Conservation (phyloP, 371 early-diverging fungal species). For the Batkoa obscura region DNA sequence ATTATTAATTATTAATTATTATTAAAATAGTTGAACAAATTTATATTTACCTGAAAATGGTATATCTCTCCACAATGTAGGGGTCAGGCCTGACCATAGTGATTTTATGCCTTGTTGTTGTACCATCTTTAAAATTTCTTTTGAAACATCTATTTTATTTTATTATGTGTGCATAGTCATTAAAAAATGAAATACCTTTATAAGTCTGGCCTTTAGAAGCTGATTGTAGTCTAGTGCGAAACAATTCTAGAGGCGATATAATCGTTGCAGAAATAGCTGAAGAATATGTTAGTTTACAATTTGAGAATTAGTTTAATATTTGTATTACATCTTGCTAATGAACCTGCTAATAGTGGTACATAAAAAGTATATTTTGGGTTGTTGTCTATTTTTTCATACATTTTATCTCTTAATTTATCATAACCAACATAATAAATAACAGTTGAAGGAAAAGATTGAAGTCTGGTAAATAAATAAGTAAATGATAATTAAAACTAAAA, state of each 20-base stretch:
- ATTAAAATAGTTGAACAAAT: neutral
- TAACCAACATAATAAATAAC: constrained; percentile 89
- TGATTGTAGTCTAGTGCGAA: constrained; percentile 77
- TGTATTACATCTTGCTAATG: constrained; percentile 55
- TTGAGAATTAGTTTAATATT: too few relatives aligned
- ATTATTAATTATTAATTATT: constrained; percentile 1
- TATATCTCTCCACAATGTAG: constrained; percentile 88
- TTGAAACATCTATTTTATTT: too few relatives aligned
- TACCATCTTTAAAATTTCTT: constrained; percentile 39
- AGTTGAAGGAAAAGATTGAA: constrained; percentile 80
- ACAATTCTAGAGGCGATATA: constrained; percentile 78
- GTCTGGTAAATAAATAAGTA: constrained; percentile 9
- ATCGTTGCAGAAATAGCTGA: constrained; percentile 52
- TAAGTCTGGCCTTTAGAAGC: constrained; percentile 23
- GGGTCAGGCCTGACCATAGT: constrained; percentile 75
- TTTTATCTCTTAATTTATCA: constrained; percentile 48
- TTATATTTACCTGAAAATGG: constrained; percentile 51
- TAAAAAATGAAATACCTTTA: too few relatives aligned
- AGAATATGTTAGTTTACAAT: too few relatives aligned
- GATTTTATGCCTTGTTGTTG: constrained; percentile 29
- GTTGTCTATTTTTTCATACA: constrained; percentile 12
- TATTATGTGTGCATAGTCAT: too few relatives aligned
- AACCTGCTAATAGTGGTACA: constrained; percentile 66
- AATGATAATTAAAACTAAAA: neutral
- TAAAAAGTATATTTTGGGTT: constrained; percentile 10